Evolutionary conservation across 352 stramenopile genomes (phyloP).

Genomic region (Phytophthora melonis): DNA sequence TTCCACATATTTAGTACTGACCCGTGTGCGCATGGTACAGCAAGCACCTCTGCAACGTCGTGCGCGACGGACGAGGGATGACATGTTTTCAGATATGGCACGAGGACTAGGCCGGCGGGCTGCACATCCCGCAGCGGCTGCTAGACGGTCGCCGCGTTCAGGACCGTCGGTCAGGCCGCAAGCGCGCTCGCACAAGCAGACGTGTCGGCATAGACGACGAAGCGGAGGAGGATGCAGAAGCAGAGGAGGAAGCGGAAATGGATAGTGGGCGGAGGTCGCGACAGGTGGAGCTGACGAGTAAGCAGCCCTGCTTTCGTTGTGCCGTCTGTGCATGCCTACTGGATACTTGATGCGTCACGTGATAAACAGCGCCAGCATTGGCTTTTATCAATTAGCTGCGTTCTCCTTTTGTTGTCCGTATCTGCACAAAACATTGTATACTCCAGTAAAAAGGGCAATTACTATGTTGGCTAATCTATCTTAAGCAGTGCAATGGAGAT

Average conservation of each 20-base stretch:
- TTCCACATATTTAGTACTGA: neutral
- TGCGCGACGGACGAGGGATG: neutral
- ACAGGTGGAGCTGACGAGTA: neutral
- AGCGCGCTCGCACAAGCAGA: neutral
- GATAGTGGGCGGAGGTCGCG: neutral
- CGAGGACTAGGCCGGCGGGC: neutral
- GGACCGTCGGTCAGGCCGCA: neutral
- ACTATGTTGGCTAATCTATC: neutral
- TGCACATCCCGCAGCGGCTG: neutral
- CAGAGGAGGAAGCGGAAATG: neutral
- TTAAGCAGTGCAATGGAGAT: neutral
- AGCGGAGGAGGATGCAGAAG: neutral
- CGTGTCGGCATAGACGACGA: neutral
- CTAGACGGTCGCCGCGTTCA: neutral
- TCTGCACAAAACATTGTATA: neutral
- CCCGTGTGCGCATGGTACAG: neutral
- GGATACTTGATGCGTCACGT: neutral
- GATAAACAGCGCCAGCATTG: neutral
- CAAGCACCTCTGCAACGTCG: neutral
- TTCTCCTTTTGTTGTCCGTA: neutral
- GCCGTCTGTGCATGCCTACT: neutral
- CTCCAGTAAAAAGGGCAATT: slow-evolving; percentile 3
- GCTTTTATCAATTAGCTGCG: neutral
- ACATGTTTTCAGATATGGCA: slow-evolving; percentile 1
- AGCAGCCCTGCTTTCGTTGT: neutral